Evolutionary conservation across 805 yeast species (phyloP).

Genomic region (Spathaspora sp.): DNA sequence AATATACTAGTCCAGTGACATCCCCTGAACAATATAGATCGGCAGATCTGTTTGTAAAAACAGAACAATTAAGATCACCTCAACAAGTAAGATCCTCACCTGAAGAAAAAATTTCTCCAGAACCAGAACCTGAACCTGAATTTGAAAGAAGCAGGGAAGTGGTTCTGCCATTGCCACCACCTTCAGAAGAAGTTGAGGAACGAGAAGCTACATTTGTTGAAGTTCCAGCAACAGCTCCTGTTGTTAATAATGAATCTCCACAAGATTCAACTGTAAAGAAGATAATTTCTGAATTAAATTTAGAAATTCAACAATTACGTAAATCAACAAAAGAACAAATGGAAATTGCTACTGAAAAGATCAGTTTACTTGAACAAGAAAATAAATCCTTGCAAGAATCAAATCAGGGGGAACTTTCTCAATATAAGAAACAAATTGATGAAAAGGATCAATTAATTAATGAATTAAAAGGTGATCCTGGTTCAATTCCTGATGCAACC

Average conservation of each 20-base stretch:
- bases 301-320: slow-evolving; percentile 29
- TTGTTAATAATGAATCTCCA: neutral
- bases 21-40: slow-evolving; percentile 8
- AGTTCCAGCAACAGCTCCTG: neutral
- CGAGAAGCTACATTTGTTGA: neutral
- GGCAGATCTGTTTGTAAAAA: no score
- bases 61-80: neutral
- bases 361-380: slow-evolving; percentile 44
- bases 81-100: slow-evolving; percentile 14
- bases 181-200: neutral
- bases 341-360: slow-evolving; percentile 52
- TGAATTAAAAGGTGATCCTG: slow-evolving; percentile 26
- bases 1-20: slow-evolving; percentile 25
- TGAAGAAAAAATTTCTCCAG: slow-evolving; percentile 23
- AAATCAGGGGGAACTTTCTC: slow-evolving; percentile 5
- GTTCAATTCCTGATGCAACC: slow-evolving; percentile 21
- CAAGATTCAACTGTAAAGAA: slow-evolving; percentile 14
- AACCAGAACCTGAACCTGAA: no score
- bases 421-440: slow-evolving; percentile 13
- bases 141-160: neutral
- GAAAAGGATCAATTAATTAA: slow-evolving; percentile 29
- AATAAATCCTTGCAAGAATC: slow-evolving; percentile 11
- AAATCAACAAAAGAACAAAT: slow-evolving; percentile 45
- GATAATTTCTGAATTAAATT: slow-evolving; percentile 28
- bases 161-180: neutral